A percentile compares a stretch with the other conserved stretches of the same genome.
phyloP scores from a whole-genome alignment of 805 yeast genomes.

The Naumovozyma castellii region DNA sequence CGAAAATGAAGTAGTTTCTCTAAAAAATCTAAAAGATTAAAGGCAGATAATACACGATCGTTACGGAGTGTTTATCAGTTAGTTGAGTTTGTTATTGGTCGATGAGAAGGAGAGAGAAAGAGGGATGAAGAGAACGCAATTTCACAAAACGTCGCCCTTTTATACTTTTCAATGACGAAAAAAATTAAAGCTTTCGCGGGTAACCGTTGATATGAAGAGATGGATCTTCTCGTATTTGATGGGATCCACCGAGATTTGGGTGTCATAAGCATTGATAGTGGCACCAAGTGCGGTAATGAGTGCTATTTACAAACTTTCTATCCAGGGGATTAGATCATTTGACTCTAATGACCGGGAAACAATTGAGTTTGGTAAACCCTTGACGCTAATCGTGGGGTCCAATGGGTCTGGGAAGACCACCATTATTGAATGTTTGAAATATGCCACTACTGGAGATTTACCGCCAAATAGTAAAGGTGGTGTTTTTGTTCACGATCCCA shows the following conservation, averaged over 20 bases:
- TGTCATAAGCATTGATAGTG: no score
- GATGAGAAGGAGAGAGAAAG: no score
- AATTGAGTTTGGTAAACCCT: slow-evolving; percentile 79
- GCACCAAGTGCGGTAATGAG: no score
- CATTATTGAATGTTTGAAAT: slow-evolving; percentile 85
- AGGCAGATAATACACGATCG: neutral
- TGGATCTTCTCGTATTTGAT: no score
- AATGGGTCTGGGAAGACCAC: slow-evolving; percentile 97
- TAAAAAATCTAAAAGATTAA: no score
- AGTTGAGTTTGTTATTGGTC: no score
- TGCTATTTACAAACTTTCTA: slow-evolving; percentile 48
- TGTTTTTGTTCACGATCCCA: slow-evolving; percentile 91
- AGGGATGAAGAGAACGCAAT: no score
- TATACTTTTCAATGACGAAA: neutral
- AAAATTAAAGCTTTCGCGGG: no score
- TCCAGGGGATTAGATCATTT: slow-evolving; percentile 86
- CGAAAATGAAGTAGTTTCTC: neutral
- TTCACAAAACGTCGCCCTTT: neutral
- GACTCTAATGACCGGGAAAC: slow-evolving; percentile 78
- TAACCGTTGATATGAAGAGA: no score
- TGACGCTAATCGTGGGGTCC: slow-evolving; percentile 89
- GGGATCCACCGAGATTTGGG: no score
- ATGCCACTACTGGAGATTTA: slow-evolving; percentile 89
- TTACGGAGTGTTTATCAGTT: neutral
- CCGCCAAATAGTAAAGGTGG: slow-evolving; percentile 97